Evolutionary conservation across 176 grass and related monocot species (phyloP).

Genomic region (Oryza australiensis): DNA sequence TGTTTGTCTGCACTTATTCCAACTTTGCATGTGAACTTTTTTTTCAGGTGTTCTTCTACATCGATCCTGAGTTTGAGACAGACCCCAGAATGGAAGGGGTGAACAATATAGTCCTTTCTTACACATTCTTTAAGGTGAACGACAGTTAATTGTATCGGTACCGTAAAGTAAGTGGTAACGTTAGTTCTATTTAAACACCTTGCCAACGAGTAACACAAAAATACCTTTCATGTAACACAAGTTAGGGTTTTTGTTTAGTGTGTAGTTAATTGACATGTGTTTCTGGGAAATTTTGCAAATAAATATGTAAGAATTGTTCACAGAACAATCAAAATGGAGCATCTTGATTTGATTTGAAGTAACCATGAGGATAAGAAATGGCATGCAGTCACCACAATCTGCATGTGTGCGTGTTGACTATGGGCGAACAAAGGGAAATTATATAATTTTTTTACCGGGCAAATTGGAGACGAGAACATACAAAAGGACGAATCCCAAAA

Average conservation of each 20-base stretch:
- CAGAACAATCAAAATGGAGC: background rate
- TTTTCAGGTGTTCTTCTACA: conserved; percentile 95
- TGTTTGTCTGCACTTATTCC: background rate
- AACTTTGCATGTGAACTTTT: background rate
- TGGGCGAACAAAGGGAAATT: background rate
- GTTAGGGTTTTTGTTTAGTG: background rate
- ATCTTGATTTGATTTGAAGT: background rate
- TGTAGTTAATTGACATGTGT: conserved; percentile 8
- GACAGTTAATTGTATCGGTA: conserved; percentile 44
- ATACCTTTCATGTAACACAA: conserved; percentile 27
- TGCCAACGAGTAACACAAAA: background rate
- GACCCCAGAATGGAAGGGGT: conserved; percentile 95
- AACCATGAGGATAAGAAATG: background rate
- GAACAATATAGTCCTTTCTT: conserved; percentile 96
- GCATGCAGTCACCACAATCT: background rate
- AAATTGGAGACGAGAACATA: background rate
- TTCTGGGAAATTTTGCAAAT: conserved; percentile 28
- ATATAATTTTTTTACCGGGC: too few relatives aligned
- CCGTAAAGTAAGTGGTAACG: background rate
- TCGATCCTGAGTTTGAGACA: conserved; percentile 94
- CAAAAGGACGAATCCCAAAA: background rate
- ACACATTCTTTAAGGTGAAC: conserved; percentile 96
- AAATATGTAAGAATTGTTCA: conserved; percentile 10
- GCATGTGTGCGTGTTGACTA: background rate
- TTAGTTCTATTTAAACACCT: conserved; percentile 5